Evolutionary conservation across 2,329 filamentous ascomycete species (phyloP).

Genomic region (Penicillium verrucosum): DNA sequence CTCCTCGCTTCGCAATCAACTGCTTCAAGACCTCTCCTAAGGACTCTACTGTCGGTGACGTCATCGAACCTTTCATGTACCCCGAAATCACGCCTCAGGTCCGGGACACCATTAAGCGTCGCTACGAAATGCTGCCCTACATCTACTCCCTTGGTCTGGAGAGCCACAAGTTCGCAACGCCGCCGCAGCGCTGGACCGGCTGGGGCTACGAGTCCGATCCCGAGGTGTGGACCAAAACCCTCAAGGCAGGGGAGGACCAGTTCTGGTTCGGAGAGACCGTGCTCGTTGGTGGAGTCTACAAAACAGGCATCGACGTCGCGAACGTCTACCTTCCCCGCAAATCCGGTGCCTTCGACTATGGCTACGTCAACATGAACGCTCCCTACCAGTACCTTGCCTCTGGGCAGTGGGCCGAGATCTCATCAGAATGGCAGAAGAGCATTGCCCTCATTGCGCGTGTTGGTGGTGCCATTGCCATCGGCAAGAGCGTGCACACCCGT

Average conservation of each 20-base stretch:
- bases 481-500: conserved; percentile 51
- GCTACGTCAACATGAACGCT: conserved; percentile 61
- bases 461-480: conserved; percentile 54
- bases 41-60: conserved; percentile 66
- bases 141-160: conserved; percentile 64
- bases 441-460: conserved; percentile 57
- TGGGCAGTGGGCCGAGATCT: conserved; percentile 53
- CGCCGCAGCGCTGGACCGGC: conserved; percentile 69
- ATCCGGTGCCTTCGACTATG: conserved; percentile 46
- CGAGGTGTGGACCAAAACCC: conserved; percentile 60
- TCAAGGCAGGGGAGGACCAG: conserved; percentile 65
- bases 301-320: conserved; percentile 53
- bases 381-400: conserved; percentile 57
- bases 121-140: conserved; percentile 70
- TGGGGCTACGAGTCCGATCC: conserved; percentile 68
- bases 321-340: conserved; percentile 61
- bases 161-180: conserved; percentile 59
- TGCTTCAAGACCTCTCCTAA: conserved; percentile 69
- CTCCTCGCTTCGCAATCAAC: conserved; percentile 70
- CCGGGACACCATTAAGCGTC: conserved; percentile 63
- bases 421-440: conserved; percentile 51
- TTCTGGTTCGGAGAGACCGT: conserved; percentile 70
- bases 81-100: conserved; percentile 62
- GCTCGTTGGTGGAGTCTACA: conserved; percentile 65
- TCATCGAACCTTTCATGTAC: conserved; percentile 78